These are phyloP conservation scores for Achaetomiella virescens DNA, from an alignment of 495 filamentous ascomycete genomes.

Conservation along the genomic window DNA sequence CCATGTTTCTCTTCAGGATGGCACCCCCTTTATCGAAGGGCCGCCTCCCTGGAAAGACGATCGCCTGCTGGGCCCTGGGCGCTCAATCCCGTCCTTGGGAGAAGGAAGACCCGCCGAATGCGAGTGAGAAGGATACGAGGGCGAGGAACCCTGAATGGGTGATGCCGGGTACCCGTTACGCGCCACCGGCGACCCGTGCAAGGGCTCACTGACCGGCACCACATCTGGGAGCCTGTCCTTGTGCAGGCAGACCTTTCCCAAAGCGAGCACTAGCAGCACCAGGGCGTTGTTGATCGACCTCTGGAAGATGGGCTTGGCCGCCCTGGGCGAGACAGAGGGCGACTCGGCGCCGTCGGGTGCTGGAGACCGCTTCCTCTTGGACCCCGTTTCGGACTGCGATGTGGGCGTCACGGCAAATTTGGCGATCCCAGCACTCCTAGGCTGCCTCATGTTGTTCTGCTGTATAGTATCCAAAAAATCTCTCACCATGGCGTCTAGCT, in stretches of 20 bases:
- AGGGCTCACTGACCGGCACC: constrained; percentile 38
- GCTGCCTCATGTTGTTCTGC: constrained; percentile 20
- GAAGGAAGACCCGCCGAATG: constrained; percentile 40
- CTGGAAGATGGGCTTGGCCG: constrained; percentile 40
- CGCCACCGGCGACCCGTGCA: constrained; percentile 39
- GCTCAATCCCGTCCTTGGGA: constrained; percentile 41
- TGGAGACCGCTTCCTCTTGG: constrained; percentile 58
- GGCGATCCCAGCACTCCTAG: constrained; percentile 16
- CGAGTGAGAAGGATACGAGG: constrained; percentile 33
- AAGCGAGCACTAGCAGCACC: constrained; percentile 72
- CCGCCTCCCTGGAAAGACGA: constrained; percentile 38
- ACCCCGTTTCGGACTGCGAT: constrained; percentile 33
- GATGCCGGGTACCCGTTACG: constrained; percentile 45
- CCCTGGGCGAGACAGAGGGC: constrained; percentile 25
- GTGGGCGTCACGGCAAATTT: constrained; percentile 22
- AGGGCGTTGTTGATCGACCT: constrained; percentile 67
- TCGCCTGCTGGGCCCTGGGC: constrained; percentile 35
- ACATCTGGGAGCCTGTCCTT: constrained; percentile 57
- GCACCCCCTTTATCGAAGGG: constrained; percentile 15
- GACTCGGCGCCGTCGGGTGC: constrained; percentile 30
- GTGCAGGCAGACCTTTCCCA: constrained; percentile 76
- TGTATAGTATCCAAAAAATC: constrained; percentile 42
- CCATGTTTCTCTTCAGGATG: constrained; percentile 59
- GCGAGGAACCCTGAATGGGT: constrained; percentile 45
- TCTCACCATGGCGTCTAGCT: constrained; percentile 46